These are phyloP conservation scores for Metschnikowia hibisci DNA, from an alignment of 805 yeast genomes.

Conservation along the genomic window DNA sequence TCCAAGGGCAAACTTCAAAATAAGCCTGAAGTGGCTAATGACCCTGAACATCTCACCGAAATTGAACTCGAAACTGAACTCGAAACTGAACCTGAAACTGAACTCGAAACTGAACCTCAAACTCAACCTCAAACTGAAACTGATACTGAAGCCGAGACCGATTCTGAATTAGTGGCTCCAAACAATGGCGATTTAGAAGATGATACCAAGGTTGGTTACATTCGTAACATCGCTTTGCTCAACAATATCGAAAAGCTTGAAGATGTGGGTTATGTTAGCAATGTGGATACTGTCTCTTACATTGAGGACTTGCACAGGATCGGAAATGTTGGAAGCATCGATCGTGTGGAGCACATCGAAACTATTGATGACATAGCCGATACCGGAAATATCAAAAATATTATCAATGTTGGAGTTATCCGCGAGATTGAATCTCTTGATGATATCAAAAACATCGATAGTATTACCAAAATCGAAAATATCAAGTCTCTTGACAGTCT, in stretches of 20 bases:
- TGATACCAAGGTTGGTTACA: slow-evolving; percentile 3
- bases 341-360: slow-evolving; percentile 5
- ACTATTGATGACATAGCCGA: slow-evolving; percentile 1
- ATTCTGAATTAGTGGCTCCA: background rate
- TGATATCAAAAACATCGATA: slow-evolving; percentile 4
- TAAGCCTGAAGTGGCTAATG: background rate
- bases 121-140: no score
- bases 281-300: slow-evolving; percentile 1
- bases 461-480: slow-evolving; percentile 1
- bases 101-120: no score
- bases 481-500: slow-evolving; percentile 4
- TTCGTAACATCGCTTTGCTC: slow-evolving; percentile 1
- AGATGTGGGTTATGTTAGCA: slow-evolving; percentile 2
- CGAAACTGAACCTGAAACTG: no score
- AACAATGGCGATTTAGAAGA: background rate
- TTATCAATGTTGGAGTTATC: slow-evolving; percentile 1
- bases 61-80: no score
- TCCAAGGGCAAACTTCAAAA: background rate
- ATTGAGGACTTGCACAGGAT: slow-evolving; percentile 4
- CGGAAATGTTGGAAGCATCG: slow-evolving; percentile 5
- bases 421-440: slow-evolving; percentile 1
- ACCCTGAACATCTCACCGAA: no score
- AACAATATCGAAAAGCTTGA: slow-evolving; percentile 3
- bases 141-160: no score
- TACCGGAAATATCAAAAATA: slow-evolving; percentile 1